These are phyloP conservation scores for Salix exigua DNA, from an alignment of 345 rosid species.

Conservation along the genomic window DNA sequence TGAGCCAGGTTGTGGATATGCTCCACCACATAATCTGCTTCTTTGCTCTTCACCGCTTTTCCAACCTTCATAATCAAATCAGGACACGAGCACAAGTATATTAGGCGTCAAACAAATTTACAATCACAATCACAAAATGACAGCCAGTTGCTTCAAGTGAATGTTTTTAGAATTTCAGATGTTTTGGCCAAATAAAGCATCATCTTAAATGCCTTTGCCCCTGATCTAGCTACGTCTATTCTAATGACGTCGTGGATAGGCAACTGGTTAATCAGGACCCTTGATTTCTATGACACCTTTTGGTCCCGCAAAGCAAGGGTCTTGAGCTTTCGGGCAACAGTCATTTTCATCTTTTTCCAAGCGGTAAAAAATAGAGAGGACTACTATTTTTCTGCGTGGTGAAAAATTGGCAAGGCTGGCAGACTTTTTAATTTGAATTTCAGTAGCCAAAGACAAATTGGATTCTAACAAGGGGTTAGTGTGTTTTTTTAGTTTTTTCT, in stretches of 20 bases:
- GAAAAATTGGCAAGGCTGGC: neutral
- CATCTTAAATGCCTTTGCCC: neutral
- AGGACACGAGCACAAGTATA: neutral
- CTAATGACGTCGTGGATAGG: no score
- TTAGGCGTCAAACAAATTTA: neutral
- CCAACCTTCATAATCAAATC: conserved; percentile 49
- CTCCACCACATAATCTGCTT: conserved; percentile 66
- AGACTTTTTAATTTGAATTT: neutral
- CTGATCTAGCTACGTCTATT: neutral
- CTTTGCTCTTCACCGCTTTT: conserved; percentile 50
- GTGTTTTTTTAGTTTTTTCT: neutral
- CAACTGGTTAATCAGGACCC: neutral
- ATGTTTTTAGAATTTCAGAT: neutral
- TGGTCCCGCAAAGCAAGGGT: neutral
- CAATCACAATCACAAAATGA: neutral
- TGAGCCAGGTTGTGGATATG: conserved; percentile 37
- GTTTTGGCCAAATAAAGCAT: neutral
- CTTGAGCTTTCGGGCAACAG: neutral
- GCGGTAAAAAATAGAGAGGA: no score
- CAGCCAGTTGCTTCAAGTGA: neutral
- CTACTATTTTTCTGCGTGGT: neutral
- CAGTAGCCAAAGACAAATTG: neutral
- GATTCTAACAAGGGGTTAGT: neutral
- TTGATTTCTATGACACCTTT: neutral
- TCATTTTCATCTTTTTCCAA: neutral